Percentiles rank a stretch among this genome's conserved stretches.
These are phyloP conservation scores for Nicotiana benthamiana DNA, from an alignment of 257 asterid genomes.

Conservation along the genomic window DNA sequence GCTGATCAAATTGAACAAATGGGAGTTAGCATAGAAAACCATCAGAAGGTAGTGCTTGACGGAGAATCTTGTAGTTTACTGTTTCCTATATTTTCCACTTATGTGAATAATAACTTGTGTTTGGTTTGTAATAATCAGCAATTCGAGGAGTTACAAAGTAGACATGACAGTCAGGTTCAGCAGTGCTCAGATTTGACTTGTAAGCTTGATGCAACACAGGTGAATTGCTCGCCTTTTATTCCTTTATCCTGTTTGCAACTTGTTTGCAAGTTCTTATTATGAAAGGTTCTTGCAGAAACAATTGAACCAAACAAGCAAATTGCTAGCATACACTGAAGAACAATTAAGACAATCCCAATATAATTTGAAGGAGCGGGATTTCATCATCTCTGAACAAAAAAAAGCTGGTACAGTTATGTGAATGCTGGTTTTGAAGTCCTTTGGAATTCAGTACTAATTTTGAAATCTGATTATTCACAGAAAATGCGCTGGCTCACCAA, in stretches of 20 bases:
- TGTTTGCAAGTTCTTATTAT: constrained; percentile 18
- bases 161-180: constrained; percentile 45
- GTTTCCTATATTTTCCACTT: background rate
- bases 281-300: constrained; percentile 40
- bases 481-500: constrained; percentile 81
- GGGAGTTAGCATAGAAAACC: constrained; percentile 60
- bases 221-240: constrained; percentile 17
- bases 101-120: background rate
- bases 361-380: constrained; percentile 66
- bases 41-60: constrained; percentile 44
- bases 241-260: background rate
- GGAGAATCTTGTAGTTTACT: background rate
- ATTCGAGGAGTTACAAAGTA: constrained; percentile 51
- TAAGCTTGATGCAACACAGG: constrained; percentile 60
- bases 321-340: constrained; percentile 54
- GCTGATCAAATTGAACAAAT: constrained; percentile 83
- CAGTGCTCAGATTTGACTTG: constrained; percentile 50
- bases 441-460: background rate
- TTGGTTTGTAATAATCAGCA: constrained; percentile 32
- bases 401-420: constrained; percentile 46
- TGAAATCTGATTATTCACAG: constrained; percentile 20
- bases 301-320: constrained; percentile 44
- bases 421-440: constrained; percentile 1
- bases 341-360: constrained; percentile 44
- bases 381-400: constrained; percentile 67